Percentiles rank a stretch among this genome's conserved stretches.
phyloP scores from a whole-genome alignment of 169 alveolate genomes.

The Cyclospora cayetanensis region DNA sequence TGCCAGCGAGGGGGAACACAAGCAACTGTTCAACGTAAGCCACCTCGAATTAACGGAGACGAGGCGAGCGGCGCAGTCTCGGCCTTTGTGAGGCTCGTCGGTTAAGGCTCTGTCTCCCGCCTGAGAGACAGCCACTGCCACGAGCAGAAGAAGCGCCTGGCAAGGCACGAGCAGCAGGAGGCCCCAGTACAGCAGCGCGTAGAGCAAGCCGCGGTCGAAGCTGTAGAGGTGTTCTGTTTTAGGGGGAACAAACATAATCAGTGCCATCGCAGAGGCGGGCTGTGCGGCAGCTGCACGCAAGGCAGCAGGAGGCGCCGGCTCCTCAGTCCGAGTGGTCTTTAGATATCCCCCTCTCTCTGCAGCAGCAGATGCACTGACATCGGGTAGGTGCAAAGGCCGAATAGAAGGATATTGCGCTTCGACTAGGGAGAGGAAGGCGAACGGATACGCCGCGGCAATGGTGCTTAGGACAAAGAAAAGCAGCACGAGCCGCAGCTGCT shows the following conservation, averaged over 20 bases:
- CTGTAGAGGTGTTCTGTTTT: neutral
- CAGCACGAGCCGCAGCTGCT: neutral
- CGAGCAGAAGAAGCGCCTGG: slow-evolving; percentile 18
- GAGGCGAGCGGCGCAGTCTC: neutral
- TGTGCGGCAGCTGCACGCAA: neutral
- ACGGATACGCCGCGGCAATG: neutral
- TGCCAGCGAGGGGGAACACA: neutral
- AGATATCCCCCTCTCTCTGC: neutral
- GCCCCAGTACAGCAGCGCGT: neutral
- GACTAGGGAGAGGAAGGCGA: neutral
- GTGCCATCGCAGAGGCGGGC: neutral
- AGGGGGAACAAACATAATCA: neutral
- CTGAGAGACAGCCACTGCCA: slow-evolving; percentile 6
- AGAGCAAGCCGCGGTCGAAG: neutral
- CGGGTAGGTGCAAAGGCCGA: neutral
- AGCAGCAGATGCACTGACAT: neutral
- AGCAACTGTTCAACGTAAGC: neutral
- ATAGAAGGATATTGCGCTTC: neutral
- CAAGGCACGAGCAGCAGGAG: neutral
- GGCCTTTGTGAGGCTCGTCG: neutral
- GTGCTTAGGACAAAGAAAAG: neutral
- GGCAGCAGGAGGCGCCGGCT: neutral
- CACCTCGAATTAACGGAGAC: neutral
- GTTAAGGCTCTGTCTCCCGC: neutral
- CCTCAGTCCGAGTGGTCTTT: neutral